These are phyloP conservation scores for Wilcoxina mikolae DNA, from an alignment of 495 filamentous ascomycete genomes.

Conservation along the genomic window DNA sequence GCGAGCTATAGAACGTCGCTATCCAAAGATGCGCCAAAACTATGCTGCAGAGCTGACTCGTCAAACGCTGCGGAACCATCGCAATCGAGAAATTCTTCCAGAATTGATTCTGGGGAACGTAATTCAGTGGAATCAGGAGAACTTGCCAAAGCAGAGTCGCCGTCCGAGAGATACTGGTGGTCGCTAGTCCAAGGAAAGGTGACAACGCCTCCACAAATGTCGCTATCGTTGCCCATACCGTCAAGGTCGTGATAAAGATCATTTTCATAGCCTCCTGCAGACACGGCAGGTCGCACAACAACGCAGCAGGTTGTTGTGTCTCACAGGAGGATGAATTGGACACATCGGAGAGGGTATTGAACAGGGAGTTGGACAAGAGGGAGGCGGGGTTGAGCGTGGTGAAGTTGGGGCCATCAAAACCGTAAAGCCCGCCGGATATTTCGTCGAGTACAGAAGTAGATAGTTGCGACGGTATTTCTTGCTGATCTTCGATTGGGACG, in stretches of 20 bases:
- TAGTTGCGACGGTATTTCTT: too few species aligned
- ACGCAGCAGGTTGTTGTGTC: constrained; percentile 99
- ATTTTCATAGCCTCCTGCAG: constrained; percentile 30
- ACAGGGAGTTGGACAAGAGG: constrained; percentile 28
- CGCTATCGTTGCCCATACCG: background rate
- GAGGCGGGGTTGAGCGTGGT: constrained; percentile 41
- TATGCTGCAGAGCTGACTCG: constrained; percentile 1
- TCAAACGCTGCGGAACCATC: background rate
- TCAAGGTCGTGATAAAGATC: background rate
- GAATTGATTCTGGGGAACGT: background rate
- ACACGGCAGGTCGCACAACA: constrained; percentile 99
- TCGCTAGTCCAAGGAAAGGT: background rate
- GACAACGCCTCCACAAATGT: too few species aligned
- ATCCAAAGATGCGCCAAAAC: constrained; percentile 8
- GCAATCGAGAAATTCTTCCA: constrained; percentile 5
- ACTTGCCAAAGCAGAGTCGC: background rate
- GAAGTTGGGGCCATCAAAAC: background rate
- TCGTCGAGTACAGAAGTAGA: background rate
- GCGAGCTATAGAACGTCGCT: constrained; percentile 1
- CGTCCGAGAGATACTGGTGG: background rate
- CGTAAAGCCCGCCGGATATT: background rate
- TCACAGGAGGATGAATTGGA: constrained; percentile 41
- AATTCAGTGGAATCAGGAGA: background rate
- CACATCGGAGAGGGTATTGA: background rate
- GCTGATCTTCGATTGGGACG: too few species aligned